These are phyloP conservation scores for Penicillium lividum DNA, from an alignment of 495 filamentous ascomycete genomes.

Conservation along the genomic window DNA sequence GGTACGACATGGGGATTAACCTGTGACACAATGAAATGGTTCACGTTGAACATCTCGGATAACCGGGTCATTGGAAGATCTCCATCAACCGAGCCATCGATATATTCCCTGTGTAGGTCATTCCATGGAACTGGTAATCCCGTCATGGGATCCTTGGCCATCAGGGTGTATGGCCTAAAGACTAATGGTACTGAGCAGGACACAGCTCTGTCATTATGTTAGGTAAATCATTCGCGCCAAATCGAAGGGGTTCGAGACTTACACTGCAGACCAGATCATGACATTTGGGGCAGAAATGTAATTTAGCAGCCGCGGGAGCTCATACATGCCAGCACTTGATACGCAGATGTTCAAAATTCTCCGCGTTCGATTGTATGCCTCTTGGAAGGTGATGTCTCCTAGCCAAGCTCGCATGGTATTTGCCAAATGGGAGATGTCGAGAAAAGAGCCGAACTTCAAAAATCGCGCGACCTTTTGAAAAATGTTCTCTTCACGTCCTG, in stretches of 20 bases:
- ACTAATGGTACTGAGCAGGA: slow-evolving; percentile 93
- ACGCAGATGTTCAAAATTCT: slow-evolving; percentile 93
- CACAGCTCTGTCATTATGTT: slow-evolving; percentile 58
- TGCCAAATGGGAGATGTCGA: slow-evolving; percentile 78
- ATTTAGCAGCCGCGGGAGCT: slow-evolving; percentile 83
- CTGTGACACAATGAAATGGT: slow-evolving; percentile 96
- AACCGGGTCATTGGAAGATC: slow-evolving; percentile 91
- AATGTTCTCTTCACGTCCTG: slow-evolving; percentile 66
- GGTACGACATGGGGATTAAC: slow-evolving; percentile 94
- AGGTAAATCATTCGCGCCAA: neutral
- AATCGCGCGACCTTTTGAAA: slow-evolving; percentile 71
- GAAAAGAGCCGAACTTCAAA: slow-evolving; percentile 76
- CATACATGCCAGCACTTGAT: slow-evolving; percentile 81
- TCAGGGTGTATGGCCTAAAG: slow-evolving; percentile 71
- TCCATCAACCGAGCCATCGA: slow-evolving; percentile 92
- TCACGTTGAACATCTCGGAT: slow-evolving; percentile 96
- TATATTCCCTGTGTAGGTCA: slow-evolving; percentile 77
- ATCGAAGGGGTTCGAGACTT: slow-evolving; percentile 33
- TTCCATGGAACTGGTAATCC: slow-evolving; percentile 81
- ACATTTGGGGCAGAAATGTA: slow-evolving; percentile 93
- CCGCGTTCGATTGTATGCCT: slow-evolving; percentile 89
- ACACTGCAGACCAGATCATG: slow-evolving; percentile 94
- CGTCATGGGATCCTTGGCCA: slow-evolving; percentile 84
- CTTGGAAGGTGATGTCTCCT: slow-evolving; percentile 90
- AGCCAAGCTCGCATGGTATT: slow-evolving; percentile 77